Percentiles rank a stretch among this genome's conserved stretches.
Conservation (phyloP, 2,329 filamentous ascomycete species). For the Nigrospora oryzae region DNA sequence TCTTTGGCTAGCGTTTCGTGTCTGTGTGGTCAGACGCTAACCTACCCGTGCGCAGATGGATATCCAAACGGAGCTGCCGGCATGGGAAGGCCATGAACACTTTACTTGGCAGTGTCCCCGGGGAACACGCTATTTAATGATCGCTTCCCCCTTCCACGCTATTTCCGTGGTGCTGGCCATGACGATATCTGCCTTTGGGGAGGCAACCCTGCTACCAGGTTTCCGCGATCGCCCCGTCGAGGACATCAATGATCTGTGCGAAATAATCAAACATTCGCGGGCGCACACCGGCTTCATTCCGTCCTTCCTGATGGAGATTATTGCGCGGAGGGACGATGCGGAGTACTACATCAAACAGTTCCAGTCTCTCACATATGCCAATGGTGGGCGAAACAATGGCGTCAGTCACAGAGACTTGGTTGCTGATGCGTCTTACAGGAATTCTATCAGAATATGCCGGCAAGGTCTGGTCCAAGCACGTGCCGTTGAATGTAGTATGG, state of each 20-base stretch:
- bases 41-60: not conserved
- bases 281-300: constrained; percentile 2
- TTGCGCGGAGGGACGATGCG: constrained; percentile 2
- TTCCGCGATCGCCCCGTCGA: constrained; percentile 2
- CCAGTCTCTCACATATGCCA: constrained; percentile 2
- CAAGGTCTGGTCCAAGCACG: constrained; percentile 2
- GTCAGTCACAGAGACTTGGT: not conserved
- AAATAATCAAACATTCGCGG: constrained; percentile 2
- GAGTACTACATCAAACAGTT: constrained; percentile 3
- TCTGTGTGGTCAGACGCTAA: too few species aligned
- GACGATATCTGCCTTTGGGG: constrained; percentile 1
- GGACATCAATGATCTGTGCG: constrained; percentile 2
- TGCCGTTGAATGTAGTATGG: constrained; percentile 1
- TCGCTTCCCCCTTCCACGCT: constrained; percentile 2
- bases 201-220: not conserved
- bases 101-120: constrained; percentile 1
- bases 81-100: constrained; percentile 2
- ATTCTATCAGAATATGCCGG: constrained; percentile 3
- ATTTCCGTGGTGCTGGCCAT: constrained; percentile 3
- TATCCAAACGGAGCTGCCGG: constrained; percentile 1
- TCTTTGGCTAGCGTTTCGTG: not conserved
- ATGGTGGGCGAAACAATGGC: not conserved
- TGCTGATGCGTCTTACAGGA: not conserved
- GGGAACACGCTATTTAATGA: constrained; percentile 3
- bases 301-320: constrained; percentile 3